Conservation (phyloP, 139 green algal species). For the Picochlorum sp. region DNA sequence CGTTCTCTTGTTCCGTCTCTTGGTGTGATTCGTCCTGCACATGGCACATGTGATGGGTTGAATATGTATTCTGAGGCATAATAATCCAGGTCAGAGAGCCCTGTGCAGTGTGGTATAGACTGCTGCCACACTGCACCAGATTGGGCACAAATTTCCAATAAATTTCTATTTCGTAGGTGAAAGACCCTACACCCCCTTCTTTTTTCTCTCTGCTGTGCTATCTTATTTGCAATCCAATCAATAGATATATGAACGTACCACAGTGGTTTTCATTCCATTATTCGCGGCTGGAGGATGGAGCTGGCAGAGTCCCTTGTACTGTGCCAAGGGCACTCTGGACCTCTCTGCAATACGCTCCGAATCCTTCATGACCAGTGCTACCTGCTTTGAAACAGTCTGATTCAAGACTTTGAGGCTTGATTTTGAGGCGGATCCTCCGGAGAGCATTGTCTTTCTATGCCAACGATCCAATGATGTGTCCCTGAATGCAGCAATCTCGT, state of each 20-base stretch:
- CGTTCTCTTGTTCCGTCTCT: no score
- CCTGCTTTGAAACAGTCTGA: slow-evolving; percentile 62
- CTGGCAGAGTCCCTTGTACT: slow-evolving; percentile 6
- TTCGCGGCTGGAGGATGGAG: neutral
- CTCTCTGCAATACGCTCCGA: slow-evolving; percentile 36
- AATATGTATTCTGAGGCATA: no score
- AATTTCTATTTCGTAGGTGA: slow-evolving; percentile 24
- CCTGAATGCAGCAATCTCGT: slow-evolving; percentile 39
- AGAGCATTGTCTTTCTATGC: slow-evolving; percentile 67
- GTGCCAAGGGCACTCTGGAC: slow-evolving; percentile 28
- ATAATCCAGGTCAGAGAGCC: no score
- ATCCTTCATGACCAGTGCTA: slow-evolving; percentile 32
- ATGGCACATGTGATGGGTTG: no score
- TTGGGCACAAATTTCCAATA: slow-evolving; percentile 16
- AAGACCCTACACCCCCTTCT: slow-evolving; percentile 14
- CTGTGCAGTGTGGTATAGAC: no score
- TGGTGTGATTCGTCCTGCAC: no score
- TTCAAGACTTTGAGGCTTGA: slow-evolving; percentile 55
- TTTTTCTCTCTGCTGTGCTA: no score
- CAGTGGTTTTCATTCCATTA: no score
- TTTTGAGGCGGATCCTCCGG: slow-evolving; percentile 30
- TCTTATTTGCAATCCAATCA: no score
- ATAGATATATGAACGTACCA: no score
- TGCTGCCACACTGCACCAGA: no score
- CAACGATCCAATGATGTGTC: slow-evolving; percentile 69